Conservation (phyloP, 495 filamentous ascomycete species). For the Schizothecium vesticola region DNA sequence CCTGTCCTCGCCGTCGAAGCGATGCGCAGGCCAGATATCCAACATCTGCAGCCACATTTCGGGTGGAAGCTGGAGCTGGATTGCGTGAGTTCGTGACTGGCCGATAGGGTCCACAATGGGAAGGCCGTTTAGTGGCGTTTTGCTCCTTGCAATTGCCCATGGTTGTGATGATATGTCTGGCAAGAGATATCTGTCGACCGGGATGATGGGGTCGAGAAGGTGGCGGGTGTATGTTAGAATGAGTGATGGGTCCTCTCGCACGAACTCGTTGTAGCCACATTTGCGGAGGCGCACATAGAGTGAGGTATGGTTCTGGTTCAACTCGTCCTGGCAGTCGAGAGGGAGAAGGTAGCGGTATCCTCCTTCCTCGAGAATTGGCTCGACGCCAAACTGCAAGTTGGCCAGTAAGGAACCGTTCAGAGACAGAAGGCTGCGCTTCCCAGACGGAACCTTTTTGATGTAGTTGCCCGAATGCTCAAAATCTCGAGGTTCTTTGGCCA, state of each 20-base stretch:
- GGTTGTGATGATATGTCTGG: neutral
- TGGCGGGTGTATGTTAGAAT: neutral
- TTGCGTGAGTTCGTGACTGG: neutral
- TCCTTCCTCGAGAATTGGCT: neutral
- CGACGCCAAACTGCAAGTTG: neutral
- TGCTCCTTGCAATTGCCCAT: neutral
- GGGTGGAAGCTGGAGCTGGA: neutral
- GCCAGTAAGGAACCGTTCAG: neutral
- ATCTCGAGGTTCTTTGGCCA: neutral
- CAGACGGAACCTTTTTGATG: neutral
- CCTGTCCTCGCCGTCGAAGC: neutral
- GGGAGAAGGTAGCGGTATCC: slow-evolving; percentile 1
- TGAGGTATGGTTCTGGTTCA: neutral
- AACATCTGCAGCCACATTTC: neutral
- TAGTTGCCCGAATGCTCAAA: neutral
- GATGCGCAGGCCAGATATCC: neutral
- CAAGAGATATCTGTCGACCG: neutral
- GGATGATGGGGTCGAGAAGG: neutral
- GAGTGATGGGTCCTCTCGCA: neutral
- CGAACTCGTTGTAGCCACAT: neutral
- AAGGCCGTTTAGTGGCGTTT: neutral
- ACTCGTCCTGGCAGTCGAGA: neutral
- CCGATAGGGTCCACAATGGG: neutral
- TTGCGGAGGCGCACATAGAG: neutral
- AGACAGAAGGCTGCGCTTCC: neutral